Evolutionary conservation across 129 eudicot species (phyloP).

Genomic region (Oenanthe sinensis): DNA sequence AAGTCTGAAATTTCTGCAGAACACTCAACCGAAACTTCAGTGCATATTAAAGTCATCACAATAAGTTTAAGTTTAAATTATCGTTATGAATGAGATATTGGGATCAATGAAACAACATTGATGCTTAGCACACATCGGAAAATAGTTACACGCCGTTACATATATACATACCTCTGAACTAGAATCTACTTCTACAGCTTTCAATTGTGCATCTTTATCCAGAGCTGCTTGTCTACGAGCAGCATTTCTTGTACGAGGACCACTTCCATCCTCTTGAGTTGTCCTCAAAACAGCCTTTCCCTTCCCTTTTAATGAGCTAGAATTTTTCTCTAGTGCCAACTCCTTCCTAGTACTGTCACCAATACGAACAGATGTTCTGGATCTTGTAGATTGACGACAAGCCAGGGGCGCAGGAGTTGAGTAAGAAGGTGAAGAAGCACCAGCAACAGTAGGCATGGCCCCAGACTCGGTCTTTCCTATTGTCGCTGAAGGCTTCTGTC

Average conservation of each 20-base stretch:
- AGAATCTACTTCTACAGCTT: conserved; percentile 59
- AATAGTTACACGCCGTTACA: neutral
- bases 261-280: conserved; percentile 57
- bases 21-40: neutral
- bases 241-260: conserved; percentile 90
- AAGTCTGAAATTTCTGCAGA: neutral
- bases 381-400: conserved; percentile 63
- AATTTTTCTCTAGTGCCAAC: conserved; percentile 39
- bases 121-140: neutral
- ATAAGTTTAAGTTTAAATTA: neutral
- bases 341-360: conserved; percentile 59
- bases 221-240: conserved; percentile 68
- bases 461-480: conserved; percentile 66
- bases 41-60: neutral
- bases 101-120: no score
- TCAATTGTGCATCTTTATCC: conserved; percentile 70
- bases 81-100: neutral
- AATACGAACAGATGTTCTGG: conserved; percentile 61
- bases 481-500: conserved; percentile 63
- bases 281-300: conserved; percentile 79
- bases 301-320: conserved; percentile 73
- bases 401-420: conserved; percentile 57
- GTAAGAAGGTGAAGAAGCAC: conserved; percentile 61
- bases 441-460: conserved; percentile 50
- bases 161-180: conserved; percentile 69